Percentiles rank a stretch among this genome's conserved stretches.
These are phyloP conservation scores for Penicillium italicum DNA, from an alignment of 2,329 filamentous ascomycete species.

Conservation along the genomic window DNA sequence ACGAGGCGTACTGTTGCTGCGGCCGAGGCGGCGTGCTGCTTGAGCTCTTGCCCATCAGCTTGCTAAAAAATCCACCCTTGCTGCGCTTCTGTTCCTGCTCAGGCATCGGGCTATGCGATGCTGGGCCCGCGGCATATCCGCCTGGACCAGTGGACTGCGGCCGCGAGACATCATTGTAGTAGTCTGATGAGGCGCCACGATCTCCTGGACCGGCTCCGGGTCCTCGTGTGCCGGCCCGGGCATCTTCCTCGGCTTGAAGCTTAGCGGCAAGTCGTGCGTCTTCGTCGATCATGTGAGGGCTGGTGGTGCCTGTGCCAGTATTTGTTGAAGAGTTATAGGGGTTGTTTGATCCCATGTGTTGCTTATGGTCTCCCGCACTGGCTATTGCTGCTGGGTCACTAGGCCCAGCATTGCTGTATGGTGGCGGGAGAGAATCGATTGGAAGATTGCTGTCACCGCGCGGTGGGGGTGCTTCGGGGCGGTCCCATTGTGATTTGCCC, in stretches of 20 bases:
- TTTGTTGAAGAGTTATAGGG: conserved; percentile 54
- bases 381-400: conserved; percentile 40
- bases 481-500: conserved; percentile 87
- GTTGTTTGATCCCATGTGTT: conserved; percentile 62
- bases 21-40: conserved; percentile 20
- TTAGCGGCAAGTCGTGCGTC: conserved; percentile 72
- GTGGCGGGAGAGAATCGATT: conserved; percentile 44
- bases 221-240: conserved; percentile 45
- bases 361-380: conserved; percentile 43
- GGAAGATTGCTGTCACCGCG: conserved; percentile 37
- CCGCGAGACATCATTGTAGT: conserved; percentile 40
- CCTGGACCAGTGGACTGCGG: conserved; percentile 14
- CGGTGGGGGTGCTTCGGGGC: conserved; percentile 66
- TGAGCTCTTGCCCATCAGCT: conserved; percentile 49
- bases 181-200: conserved; percentile 45
- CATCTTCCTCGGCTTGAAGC: conserved; percentile 80
- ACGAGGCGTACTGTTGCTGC: conserved; percentile 26
- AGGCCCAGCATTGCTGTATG: conserved; percentile 58
- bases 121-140: conserved; percentile 7
- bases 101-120: conserved; percentile 27
- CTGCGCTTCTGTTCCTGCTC: conserved; percentile 38
- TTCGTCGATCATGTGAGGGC: conserved; percentile 48
- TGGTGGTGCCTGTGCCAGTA: not conserved
- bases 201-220: not conserved
- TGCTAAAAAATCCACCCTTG: conserved; percentile 50